Evolutionary conservation across 108 stramenopile species (phyloP), one percentile per base, ranked within the genome.

Genomic region (Nitzschia sp.): DNA sequence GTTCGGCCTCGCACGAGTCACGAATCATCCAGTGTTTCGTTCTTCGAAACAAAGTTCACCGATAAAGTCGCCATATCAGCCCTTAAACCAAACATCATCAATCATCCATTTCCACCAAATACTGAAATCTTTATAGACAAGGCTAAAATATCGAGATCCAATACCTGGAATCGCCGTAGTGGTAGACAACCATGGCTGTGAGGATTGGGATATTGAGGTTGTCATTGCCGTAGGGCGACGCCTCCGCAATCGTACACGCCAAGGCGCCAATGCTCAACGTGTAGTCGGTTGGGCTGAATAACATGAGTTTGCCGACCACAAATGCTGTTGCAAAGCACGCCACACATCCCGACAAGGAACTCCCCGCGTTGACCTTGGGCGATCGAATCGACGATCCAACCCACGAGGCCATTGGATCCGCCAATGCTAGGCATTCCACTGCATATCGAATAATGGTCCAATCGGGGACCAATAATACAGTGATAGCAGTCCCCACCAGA

Each of bases 381-480:
- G 73, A 68, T 5, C 36, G 36, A 2, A 83, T 42, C 6, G 72
- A 26, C 30, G 59, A 54, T 27, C 85, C 85, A 26, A 86, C 32
- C 74, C 74, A 86, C n/a, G 82, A 66, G n/a, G 85, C 85, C 74
- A 82, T 68, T 0, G 85, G 85, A 79, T 86, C 85, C 0, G 77
- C 82, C 27, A 68, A 68, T 24, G 85, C 72, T 23, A 86, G 64
- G 59, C 85, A 86, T 65, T 79, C 66, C 11, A 86, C 71, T 1
- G 82, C 73, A 55, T 83, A 86, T 1, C 82, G 76, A 5, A 76
- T 77, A 32, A 68, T 71, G 3, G 79, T 51, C 28, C 25, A 30
- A 18, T 65, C 53, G 25, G 69, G 58, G 29, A 73, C 61, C n/a
- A 79, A 29, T 26, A 54, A 29, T 3, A 68, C 32, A 11, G 80